Evolutionary conservation across 768 basidiomycete genomes (phyloP).

Genomic region (Rossbeevera mucosa): DNA sequence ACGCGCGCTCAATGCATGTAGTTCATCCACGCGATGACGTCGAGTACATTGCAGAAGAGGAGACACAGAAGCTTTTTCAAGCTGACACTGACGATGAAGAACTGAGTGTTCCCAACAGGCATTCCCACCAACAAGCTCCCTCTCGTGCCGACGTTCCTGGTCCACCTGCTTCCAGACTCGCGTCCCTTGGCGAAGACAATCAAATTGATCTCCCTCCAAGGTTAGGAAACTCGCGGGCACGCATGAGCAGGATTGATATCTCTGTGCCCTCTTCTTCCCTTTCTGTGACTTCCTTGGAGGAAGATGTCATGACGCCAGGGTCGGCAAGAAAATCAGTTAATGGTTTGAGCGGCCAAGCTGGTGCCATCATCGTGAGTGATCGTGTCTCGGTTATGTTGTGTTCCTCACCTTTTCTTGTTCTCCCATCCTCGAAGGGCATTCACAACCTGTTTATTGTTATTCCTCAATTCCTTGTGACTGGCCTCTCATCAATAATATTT

Average conservation of each 20-base stretch:
- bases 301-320: constrained; percentile 16
- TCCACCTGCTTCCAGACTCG: constrained; percentile 1
- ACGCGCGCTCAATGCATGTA: constrained; percentile 29
- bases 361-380: constrained; percentile 71
- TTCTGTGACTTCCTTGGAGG: constrained; percentile 13
- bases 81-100: constrained; percentile 22
- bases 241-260: constrained; percentile 46
- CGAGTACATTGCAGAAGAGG: constrained; percentile 26
- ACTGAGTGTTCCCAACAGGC: not conserved
- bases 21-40: constrained; percentile 9
- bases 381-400: not conserved
- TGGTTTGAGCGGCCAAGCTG: constrained; percentile 75
- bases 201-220: constrained; percentile 14
- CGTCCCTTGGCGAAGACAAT: constrained; percentile 7
- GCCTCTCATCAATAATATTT: constrained; percentile 80
- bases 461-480: constrained; percentile 91
- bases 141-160: not conserved
- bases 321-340: constrained; percentile 10
- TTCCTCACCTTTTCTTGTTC: not conserved
- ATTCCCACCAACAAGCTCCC: not conserved
- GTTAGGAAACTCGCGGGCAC: constrained; percentile 41
- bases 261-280: constrained; percentile 10
- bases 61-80: constrained; percentile 19
- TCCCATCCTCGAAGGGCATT: constrained; percentile 62
- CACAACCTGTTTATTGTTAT: constrained; percentile 93